A percentile compares a stretch with the other conserved stretches of the same genome.
These are phyloP conservation scores for Gracilariopsis chorda DNA, from an alignment of 23 red algal species.

Conservation along the genomic window DNA sequence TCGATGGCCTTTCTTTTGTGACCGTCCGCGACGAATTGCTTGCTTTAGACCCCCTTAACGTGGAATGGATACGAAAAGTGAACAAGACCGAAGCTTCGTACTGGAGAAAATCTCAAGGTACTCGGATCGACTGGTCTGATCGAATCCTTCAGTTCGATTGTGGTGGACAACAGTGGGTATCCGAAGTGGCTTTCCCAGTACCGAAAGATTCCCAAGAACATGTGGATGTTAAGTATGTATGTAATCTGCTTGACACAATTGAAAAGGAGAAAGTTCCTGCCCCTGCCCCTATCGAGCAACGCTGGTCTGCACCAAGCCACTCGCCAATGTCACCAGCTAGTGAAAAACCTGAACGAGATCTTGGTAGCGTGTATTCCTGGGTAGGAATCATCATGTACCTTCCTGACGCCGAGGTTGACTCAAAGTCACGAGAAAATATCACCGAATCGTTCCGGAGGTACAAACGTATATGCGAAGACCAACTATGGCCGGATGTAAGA, in stretches of 20 bases:
- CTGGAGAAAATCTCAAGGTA: slow-evolving; percentile 61
- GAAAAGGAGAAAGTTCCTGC: slow-evolving; percentile 78
- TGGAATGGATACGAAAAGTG: slow-evolving; percentile 66
- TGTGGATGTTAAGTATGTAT: slow-evolving; percentile 65
- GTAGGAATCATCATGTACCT: slow-evolving; percentile 99
- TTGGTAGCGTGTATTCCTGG: slow-evolving; percentile 72
- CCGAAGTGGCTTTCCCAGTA: slow-evolving; percentile 81
- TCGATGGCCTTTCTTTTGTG: slow-evolving; percentile 49
- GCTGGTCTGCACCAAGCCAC: slow-evolving; percentile 76
- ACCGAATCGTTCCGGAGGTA: slow-evolving; percentile 73
- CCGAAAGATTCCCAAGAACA: not conserved
- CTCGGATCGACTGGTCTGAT: slow-evolving; percentile 74
- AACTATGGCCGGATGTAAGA: slow-evolving; percentile 60
- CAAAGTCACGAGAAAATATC: slow-evolving; percentile 32
- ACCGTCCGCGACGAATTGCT: slow-evolving; percentile 78
- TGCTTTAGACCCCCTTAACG: slow-evolving; percentile 70
- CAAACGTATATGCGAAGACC: slow-evolving; percentile 51
- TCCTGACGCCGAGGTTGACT: slow-evolving; percentile 51
- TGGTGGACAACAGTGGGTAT: slow-evolving; percentile 96
- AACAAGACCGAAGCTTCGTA: slow-evolving; percentile 81
- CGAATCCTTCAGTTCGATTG: slow-evolving; percentile 90
- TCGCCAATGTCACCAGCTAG: slow-evolving; percentile 77
- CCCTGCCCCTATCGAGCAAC: slow-evolving; percentile 90
- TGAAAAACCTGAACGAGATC: slow-evolving; percentile 42
- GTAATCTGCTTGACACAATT: slow-evolving; percentile 64